Evolutionary conservation across 2,329 filamentous ascomycete genomes (phyloP).

Genomic region (Trichophyton simii): DNA sequence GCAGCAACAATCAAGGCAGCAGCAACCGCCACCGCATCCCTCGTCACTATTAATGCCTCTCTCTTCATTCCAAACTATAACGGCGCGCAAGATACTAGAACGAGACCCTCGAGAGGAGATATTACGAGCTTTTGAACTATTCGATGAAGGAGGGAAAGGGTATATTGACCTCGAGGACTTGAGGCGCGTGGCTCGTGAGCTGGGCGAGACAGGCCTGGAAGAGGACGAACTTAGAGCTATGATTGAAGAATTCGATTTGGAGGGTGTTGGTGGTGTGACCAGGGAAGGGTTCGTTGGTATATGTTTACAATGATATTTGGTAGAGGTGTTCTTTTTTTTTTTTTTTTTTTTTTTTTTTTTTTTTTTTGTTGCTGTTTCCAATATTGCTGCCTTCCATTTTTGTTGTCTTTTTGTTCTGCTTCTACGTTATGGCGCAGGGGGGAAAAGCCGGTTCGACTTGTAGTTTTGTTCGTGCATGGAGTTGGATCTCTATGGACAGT

Average conservation of each 20-base stretch:
- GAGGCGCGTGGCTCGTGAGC: conserved; percentile 71
- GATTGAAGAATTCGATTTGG: conserved; percentile 96
- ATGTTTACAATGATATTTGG: conserved; percentile 39
- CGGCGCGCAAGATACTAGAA: conserved; percentile 65
- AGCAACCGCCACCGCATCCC: conserved; percentile 40
- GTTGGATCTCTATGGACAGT: not conserved
- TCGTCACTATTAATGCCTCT: conserved; percentile 61
- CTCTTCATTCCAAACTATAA: conserved; percentile 59
- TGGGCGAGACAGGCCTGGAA: conserved; percentile 75
- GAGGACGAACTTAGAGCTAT: conserved; percentile 88
- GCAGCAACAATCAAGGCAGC: conserved; percentile 29
- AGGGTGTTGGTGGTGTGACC: conserved; percentile 68
- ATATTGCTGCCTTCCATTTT: not conserved
- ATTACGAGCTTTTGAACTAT: conserved; percentile 77
- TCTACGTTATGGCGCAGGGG: not conserved
- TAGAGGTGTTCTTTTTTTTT: too few relatives aligned
- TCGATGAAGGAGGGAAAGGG: conserved; percentile 85
- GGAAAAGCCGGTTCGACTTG: not conserved
- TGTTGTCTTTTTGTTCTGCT: not conserved
- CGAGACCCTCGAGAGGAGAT: conserved; percentile 88
- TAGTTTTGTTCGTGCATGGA: not conserved
- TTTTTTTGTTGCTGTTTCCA: too few relatives aligned
- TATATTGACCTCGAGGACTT: conserved; percentile 82
- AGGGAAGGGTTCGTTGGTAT: conserved; percentile 55
- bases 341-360: too few relatives aligned